phyloP scores from a whole-genome alignment of 495 filamentous ascomycete species.

The Tuber aestivum region DNA sequence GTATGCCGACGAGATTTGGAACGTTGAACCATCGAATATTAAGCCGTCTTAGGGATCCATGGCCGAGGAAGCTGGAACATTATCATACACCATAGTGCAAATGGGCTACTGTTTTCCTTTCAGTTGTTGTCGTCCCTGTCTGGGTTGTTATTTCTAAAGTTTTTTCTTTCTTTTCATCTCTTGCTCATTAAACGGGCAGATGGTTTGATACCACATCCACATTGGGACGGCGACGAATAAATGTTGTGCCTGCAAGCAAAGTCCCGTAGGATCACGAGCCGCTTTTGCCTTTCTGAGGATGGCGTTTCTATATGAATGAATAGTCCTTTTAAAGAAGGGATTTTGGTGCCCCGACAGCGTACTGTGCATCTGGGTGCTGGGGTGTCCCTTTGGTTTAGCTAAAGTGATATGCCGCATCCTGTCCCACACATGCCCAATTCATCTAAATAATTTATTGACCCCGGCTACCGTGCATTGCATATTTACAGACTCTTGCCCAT shows the following conservation, averaged over 20 bases:
- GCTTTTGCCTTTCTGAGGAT: not conserved
- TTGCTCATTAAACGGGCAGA: not conserved
- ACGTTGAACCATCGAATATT: constrained; percentile 64
- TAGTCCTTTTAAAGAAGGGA: not conserved
- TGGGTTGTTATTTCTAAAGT: constrained; percentile 3
- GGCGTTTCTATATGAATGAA: not conserved
- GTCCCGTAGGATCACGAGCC: not conserved
- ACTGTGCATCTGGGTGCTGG: not conserved
- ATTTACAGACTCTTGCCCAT: constrained; percentile 85
- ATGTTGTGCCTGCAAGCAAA: not conserved
- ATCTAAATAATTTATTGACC: not conserved
- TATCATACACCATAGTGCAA: not conserved
- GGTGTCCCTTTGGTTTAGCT: not conserved
- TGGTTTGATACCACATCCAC: not conserved
- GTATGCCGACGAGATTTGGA: constrained; percentile 92
- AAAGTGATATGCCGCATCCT: not conserved
- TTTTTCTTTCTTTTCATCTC: not conserved
- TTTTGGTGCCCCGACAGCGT: not conserved
- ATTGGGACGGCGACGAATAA: not conserved
- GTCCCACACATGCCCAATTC: not conserved
- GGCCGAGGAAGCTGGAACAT: not conserved
- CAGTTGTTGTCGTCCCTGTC: not conserved
- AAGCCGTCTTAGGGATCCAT: not conserved
- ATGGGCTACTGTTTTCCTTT: not conserved
- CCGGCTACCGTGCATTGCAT: not conserved